A percentile compares a stretch with the other conserved stretches of the same genome.
Conservation (phyloP, 148 eudicot genomes). For the Beta vulgaris region DNA sequence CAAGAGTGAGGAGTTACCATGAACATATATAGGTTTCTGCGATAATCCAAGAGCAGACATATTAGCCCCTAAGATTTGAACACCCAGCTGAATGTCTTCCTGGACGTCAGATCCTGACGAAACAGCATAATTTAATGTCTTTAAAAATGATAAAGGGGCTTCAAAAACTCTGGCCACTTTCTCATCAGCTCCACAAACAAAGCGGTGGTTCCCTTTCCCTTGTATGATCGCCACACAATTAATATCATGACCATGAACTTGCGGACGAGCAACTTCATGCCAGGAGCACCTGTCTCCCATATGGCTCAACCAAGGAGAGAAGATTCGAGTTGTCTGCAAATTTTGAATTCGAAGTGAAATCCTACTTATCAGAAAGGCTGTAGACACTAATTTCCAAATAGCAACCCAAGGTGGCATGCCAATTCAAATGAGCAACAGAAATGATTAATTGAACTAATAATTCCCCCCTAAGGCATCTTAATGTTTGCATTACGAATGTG, state of each 20-base stretch:
- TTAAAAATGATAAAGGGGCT: slow-evolving; percentile 90
- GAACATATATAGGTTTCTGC: slow-evolving; percentile 85
- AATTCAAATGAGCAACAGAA: too few species aligned
- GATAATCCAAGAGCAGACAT: slow-evolving; percentile 99
- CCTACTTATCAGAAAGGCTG: background rate
- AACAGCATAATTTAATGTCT: slow-evolving; percentile 75
- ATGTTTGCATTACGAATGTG: too few species aligned
- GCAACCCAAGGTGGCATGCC: too few species aligned
- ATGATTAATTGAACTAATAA: too few species aligned
- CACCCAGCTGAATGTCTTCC: slow-evolving; percentile 62
- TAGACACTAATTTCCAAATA: too few species aligned
- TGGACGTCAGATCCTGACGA: slow-evolving; percentile 37
- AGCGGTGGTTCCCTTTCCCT: slow-evolving; percentile 91
- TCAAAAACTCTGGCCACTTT: slow-evolving; percentile 98
- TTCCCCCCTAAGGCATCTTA: too few species aligned
- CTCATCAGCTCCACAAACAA: slow-evolving; percentile 95
- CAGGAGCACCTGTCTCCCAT: slow-evolving; percentile 45
- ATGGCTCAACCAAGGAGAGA: slow-evolving; percentile 64
- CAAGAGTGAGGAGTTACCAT: slow-evolving; percentile 44
- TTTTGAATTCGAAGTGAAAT: background rate
- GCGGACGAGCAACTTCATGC: slow-evolving; percentile 98
- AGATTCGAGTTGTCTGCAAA: slow-evolving; percentile 82
- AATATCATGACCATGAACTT: slow-evolving; percentile 99
- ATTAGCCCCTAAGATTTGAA: slow-evolving; percentile 95
- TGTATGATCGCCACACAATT: slow-evolving; percentile 69